A percentile compares a stretch with the other conserved stretches of the same genome.
These are phyloP conservation scores for Hericium coralloides DNA, from an alignment of 768 basidiomycete genomes.

Conservation along the genomic window DNA sequence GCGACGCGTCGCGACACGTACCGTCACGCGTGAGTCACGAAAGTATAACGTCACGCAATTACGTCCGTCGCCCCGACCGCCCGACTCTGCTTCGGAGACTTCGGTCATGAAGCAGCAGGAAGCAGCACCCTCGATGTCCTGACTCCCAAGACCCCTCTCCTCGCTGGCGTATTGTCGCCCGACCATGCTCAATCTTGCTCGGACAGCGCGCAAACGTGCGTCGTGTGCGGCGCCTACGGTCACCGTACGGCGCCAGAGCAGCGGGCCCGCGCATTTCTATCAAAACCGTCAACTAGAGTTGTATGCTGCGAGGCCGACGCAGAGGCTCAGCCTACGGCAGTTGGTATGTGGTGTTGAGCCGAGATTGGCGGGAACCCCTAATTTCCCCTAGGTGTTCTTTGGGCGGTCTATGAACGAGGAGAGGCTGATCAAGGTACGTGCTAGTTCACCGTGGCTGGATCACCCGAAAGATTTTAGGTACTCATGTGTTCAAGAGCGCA, in stretches of 20 bases:
- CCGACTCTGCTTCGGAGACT: too few species aligned
- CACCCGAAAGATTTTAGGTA: not conserved
- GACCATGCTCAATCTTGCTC: not conserved
- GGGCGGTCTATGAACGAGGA: constrained; percentile 78
- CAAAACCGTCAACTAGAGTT: constrained; percentile 76
- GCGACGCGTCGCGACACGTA: not conserved
- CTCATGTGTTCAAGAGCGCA: constrained; percentile 49
- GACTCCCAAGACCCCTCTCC: not conserved
- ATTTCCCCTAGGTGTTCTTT: constrained; percentile 57
- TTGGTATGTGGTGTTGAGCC: constrained; percentile 36
- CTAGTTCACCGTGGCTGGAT: not conserved
- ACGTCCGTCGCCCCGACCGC: too few species aligned
- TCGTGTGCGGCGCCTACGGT: not conserved
- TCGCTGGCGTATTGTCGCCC: not conserved
- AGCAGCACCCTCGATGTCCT: not conserved
- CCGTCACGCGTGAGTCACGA: not conserved
- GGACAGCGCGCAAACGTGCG: not conserved
- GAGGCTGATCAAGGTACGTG: constrained; percentile 59
- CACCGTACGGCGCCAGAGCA: not conserved
- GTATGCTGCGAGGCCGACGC: constrained; percentile 67
- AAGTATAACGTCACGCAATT: too few species aligned
- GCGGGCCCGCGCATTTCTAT: constrained; percentile 44
- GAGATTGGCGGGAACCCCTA: constrained; percentile 1
- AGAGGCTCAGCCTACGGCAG: constrained; percentile 68
- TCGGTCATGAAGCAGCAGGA: not conserved